Percentiles rank a stretch among this genome's conserved stretches.
These are phyloP conservation scores for Miscanthus lutarioriparius DNA, from an alignment of 176 grass and related monocot genomes.

Conservation along the genomic window DNA sequence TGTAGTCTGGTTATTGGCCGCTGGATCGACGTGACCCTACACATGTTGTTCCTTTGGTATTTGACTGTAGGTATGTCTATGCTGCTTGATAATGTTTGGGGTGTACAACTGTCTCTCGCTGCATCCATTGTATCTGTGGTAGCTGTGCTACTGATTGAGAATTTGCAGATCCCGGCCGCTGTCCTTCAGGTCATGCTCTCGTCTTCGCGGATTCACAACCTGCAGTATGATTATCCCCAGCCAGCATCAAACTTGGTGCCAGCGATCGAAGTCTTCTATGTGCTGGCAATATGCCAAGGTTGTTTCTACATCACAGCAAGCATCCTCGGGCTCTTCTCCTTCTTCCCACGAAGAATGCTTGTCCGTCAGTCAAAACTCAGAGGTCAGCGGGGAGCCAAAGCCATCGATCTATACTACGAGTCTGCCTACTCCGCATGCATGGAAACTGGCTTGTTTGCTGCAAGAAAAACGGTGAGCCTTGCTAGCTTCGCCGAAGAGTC, in stretches of 20 bases:
- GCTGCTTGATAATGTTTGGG: no score
- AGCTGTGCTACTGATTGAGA: background rate
- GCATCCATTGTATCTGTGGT: background rate
- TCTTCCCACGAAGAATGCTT: background rate
- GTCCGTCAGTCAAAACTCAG: background rate
- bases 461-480: background rate
- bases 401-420: background rate
- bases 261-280: background rate
- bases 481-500: background rate
- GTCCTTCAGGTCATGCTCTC: background rate
- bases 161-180: background rate
- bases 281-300: slow-evolving; percentile 1
- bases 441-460: background rate
- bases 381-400: background rate
- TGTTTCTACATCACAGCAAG: background rate
- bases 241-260: background rate
- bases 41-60: background rate
- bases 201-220: fast-evolving
- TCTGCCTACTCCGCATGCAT: background rate
- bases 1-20: background rate
- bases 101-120: no score
- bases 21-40: background rate
- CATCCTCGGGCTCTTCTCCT: background rate
- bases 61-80: no score
- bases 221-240: background rate